Evolutionary conservation across 108 stramenopile species (phyloP), one percentile per base, ranked within the genome.

Genomic region (Nitzschia sp.): DNA sequence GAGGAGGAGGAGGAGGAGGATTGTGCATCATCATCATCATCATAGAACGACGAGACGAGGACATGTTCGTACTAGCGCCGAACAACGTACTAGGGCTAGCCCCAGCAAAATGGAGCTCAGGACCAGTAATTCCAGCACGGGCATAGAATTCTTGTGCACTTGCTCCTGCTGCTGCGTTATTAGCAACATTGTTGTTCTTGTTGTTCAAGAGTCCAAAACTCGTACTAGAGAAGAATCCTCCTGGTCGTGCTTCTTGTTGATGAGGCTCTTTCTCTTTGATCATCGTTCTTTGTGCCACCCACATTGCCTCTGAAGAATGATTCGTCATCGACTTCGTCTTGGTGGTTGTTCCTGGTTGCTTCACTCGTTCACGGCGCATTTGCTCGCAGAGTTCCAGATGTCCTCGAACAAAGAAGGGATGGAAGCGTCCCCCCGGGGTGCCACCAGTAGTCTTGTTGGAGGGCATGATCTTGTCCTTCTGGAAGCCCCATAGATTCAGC

Each of bases 301-400:
- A 6, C 13, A 41, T 41, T 11, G 38, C 38, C 13, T 6, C 13
- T 13, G 38, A 6, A 6, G 13, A 6, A 41, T 6, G 11, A 41
- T 6, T 41, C 38, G 13, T 13, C 13, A 11, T 41, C 38, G 13
- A 41, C 13, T 50, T 16, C 17, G 21, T 21, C 48, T n/a, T 9
- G 38, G 38, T 38, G 41, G 21, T 61, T 34, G 31, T 44, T 27
- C 60, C 60, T 26, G 60, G 31, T 23, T 35, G 76, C 79, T 85
- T 85, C 54, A 84, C 72, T 35, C 79, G 66, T 36, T 48, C 35
- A 15, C 76, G 69, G 21, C 33, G 47, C 34, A 77, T 71, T 3
- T 54, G 35, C 21, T 57, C 45, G 25, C 53, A 63, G n/a, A 71
- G 55, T n/a, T 54, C 57, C 19, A 32, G 31, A 2, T 62, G 22